phyloP scores from a whole-genome alignment of 345 rosid species.

The Physaria fendleri region DNA sequence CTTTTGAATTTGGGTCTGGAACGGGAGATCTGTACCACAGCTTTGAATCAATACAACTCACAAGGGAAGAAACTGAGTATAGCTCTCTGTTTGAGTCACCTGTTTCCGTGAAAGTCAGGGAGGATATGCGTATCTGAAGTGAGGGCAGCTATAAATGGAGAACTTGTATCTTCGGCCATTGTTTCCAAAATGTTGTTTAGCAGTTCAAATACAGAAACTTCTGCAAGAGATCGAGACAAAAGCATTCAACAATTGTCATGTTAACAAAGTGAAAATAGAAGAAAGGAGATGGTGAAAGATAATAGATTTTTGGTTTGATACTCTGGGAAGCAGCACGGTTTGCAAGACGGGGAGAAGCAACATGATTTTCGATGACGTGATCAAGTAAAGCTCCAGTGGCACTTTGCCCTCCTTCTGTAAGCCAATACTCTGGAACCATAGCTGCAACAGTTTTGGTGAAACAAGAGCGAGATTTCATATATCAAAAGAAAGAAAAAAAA shows the following conservation, averaged over 20 bases:
- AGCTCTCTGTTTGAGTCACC: constrained; percentile 32
- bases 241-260: background rate
- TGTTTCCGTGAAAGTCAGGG: constrained; percentile 93
- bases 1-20: constrained; percentile 84
- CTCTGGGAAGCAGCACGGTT: constrained; percentile 87
- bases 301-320: constrained; percentile 16
- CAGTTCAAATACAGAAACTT: constrained; percentile 64
- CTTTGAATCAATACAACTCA: constrained; percentile 15
- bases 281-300: background rate
- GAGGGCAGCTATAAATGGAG: constrained; percentile 82
- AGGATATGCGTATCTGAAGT: constrained; percentile 72
- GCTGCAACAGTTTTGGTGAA: constrained; percentile 34
- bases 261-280: background rate
- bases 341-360: constrained; percentile 84
- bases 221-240: constrained; percentile 36
- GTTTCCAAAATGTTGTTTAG: constrained; percentile 60
- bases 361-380: constrained; percentile 75
- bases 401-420: constrained; percentile 98
- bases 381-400: constrained; percentile 96
- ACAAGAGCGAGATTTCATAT: constrained; percentile 1
- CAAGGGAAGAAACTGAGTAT: background rate
- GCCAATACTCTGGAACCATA: constrained; percentile 93
- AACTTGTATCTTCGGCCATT: constrained; percentile 40
- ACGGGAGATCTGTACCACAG: constrained; percentile 69
- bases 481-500: background rate